Evolutionary conservation across 305 asterid genomes (phyloP), one percentile per base, ranked within the genome.

Genomic region (Fraxinus dipetala): DNA sequence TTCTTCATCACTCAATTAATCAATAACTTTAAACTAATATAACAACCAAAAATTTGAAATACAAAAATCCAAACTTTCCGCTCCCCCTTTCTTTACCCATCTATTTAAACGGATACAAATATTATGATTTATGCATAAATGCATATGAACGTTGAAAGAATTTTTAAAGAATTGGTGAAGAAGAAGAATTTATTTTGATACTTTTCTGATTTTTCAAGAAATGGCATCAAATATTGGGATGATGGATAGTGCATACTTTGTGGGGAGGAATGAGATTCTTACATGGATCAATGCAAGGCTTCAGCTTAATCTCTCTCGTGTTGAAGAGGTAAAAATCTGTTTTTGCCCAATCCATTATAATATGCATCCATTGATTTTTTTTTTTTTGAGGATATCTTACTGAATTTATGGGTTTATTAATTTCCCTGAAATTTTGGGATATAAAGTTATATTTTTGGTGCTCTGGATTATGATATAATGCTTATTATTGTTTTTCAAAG

Each of bases 161-260:
- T 35, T 51, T 81, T 32, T 81, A 76, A 61, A 54, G 59, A 54
- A 75, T 76, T 76, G 75, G 70, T 45, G 76, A 5, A 76, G 61
- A 77, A 79, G 74, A 72, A 18, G n/a, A 20, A 34, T 79, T 43
- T 43, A 43, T 10, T 11, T 43, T 43, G 54, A 43, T 11, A 43
- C n/a, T 13, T 43, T 13, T 78, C 11, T 74, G 54, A 74, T 7
- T 20, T 79, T 74, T 51, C 74, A 61, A 81, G 36, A 85, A 86
- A 82, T 88, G 95, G 96, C 97, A 51, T 61, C 95, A 70, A 93
- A 89, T 82, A 95, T 95, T 30, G 98, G 98, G 88, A 93, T 93
- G 69, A 95, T 95, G 98, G 98, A 95, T 75, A 86, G 97, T 43
- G 98, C 98, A 1, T 95, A 95, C 85, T 95, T 93, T 81, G 98